Base-by-base conservation (phyloP, 2,329 filamentous ascomycete species). In the Leptographium lundbergii region DNA sequence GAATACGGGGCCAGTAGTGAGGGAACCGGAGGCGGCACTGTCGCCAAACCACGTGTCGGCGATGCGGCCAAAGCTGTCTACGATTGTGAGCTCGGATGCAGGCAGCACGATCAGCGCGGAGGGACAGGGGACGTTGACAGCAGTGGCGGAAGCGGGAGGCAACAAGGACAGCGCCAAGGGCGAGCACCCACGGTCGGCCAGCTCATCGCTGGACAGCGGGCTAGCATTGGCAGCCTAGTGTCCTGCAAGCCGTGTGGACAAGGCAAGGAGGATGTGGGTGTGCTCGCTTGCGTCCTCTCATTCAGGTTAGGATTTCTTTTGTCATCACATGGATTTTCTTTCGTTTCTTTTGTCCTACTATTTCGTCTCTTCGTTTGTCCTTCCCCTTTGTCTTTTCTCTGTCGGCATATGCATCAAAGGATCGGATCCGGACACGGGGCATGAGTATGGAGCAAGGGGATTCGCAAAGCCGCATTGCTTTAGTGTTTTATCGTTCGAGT, bases 21-120 rank as follows among this genome's bases (percentile, higher is more conserved):
- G 59, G 63, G 25, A 45, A 63, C 53, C 67, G 64, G 73, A 71
- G 0, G 72, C 73, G 61, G 50, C 47, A 25, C 54, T 4, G 54
- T 10, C 25, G 54, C 22, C 25, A 4, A 25, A n/a, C 34, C 25
- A 36, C 4, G 17, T 10, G 22, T 17, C 25, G 9, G 9, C 32
- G 29, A 42, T 27, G 29, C 58, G 34, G 22, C 56, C 76, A 5
- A 75, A 73, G 64, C 68, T 79, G 42, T 72, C 75, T 60, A 79
- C 77, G 11, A 79, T 79, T 22, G 61, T 70, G 56, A 77, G 76
- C 67, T 73, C 72, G 22, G 70, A 74, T 47, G 67, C 68, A 27
- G 63, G 65, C 34, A 66, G 65, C 60, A 68, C 65, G 45, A 36
- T 48, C 36, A 60, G 60, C 6, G 3, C 55, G 19, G 48, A 34